phyloP scores from a whole-genome alignment of 352 stramenopile genomes.

The Aphanomyces invadans region DNA sequence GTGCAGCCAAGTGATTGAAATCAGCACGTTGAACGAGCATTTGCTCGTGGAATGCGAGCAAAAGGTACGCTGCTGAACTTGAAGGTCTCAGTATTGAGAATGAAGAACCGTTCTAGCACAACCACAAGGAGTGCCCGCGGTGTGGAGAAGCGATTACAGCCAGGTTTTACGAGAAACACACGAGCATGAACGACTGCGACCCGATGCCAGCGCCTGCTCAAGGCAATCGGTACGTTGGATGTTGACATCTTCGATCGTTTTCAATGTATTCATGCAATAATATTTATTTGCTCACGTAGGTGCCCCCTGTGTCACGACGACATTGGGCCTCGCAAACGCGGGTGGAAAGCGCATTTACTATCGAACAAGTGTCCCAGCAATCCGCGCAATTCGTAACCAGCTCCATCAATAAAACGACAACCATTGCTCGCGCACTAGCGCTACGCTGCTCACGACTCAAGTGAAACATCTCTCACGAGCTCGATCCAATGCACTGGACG shows the following conservation, averaged over 20 bases:
- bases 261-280: neutral
- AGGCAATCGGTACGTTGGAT: constrained; percentile 36
- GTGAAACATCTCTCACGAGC: no score
- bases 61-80: constrained; percentile 32
- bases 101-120: constrained; percentile 28
- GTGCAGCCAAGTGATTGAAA: constrained; percentile 91
- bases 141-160: constrained; percentile 78
- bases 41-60: constrained; percentile 84
- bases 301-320: constrained; percentile 79
- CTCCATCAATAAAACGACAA: no score
- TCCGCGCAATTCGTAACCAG: constrained; percentile 31
- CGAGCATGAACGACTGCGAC: constrained; percentile 61
- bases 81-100: neutral
- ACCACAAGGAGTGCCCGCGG: constrained; percentile 68
- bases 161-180: constrained; percentile 80
- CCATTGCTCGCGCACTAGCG: no score
- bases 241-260: neutral
- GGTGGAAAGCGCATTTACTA: constrained; percentile 62
- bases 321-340: constrained; percentile 49
- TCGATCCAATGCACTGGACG: no score
- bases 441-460: no score
- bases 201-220: constrained; percentile 46
- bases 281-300: neutral
- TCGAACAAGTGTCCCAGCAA: constrained; percentile 69
- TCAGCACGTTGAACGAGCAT: constrained; percentile 84